Evolutionary conservation across 1,139 yeast genomes (phyloP), one percentile per base, ranked within the genome.

Genomic region (Wickerhamiella pararugosa): DNA sequence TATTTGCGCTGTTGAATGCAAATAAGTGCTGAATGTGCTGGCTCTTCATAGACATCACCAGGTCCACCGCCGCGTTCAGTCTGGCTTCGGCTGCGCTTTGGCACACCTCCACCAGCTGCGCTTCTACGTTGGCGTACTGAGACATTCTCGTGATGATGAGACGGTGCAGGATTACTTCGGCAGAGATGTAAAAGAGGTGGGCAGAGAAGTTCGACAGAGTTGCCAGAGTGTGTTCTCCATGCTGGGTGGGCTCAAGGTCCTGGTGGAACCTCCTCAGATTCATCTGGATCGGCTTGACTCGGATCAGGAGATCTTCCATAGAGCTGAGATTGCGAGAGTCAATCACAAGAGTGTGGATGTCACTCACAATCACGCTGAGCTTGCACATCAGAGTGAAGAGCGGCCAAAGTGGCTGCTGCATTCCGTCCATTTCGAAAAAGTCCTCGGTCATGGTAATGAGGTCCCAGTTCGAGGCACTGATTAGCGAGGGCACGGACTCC

Each of bases 11-110:
- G 4, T 86, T 76, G 2, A 86, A 73, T 59, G 81, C 90, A 95
- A 95, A 86, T 59, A 83, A 84, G 7, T 92, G 75, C 55, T 77
- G 86, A 41, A 81, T 71, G 55, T 84, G 94, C 50, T 83, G 94
- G 2, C 80, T 79, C 51, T 77, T 76, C 53, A 86, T 67, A 46
- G 75, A 79, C 44, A 79, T 64, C 7, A 83, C 79, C 61, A 84
- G 82, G 43, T 82, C 92, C 47, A 83, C 73, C 1, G 94, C 80
- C 0, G 94, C 94, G 11, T 75, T 61, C 10, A 86, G 64, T 51
- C 96, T 66, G 1, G 93, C 79, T 47, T 71, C 75, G 1, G 95
- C 95, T 0, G 95, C 94, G 27, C 78, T 68, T 37, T 94, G 70
- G 57, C 95, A 83, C 2, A 86, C 87, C 36, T 65, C 66, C 3